Evolutionary conservation across 2,329 filamentous ascomycete genomes (phyloP).

Genomic region (Fusarium mexicanum): DNA sequence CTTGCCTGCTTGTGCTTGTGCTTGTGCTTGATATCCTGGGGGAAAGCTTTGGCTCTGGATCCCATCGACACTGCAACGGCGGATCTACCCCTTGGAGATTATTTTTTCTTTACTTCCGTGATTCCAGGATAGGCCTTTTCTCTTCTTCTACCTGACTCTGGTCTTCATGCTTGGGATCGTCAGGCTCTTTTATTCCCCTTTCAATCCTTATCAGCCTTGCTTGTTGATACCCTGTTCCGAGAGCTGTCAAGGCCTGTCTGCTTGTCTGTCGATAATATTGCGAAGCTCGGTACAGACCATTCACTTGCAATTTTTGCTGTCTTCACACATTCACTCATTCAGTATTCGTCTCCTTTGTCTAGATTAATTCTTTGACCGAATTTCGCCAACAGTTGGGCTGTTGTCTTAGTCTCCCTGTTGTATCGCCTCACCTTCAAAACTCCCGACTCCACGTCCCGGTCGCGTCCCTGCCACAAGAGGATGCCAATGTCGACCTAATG

Average conservation of each 20-base stretch:
- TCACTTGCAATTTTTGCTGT: conserved; percentile 2
- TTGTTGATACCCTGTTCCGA: conserved; percentile 24
- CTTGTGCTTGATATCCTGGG: conserved; percentile 13
- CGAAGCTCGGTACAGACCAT: conserved; percentile 19
- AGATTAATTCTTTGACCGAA: not conserved
- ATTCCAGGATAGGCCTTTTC: conserved; percentile 6
- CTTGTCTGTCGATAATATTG: conserved; percentile 32
- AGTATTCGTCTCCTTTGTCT: conserved; percentile 11
- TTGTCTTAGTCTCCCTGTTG: conserved; percentile 26
- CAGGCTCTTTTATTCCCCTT: conserved; percentile 14
- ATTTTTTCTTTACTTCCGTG: not conserved
- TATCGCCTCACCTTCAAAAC: conserved; percentile 1
- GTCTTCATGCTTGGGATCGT: not conserved
- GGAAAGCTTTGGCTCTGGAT: conserved; percentile 25
- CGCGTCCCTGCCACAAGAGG: conserved; percentile 21
- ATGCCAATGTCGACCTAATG: conserved; percentile 47
- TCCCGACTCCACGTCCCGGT: conserved; percentile 16
- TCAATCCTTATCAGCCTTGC: conserved; percentile 24
- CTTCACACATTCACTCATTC: conserved; percentile 11
- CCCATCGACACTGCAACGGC: conserved; percentile 23
- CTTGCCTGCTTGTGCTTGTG: not conserved
- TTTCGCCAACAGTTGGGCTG: not conserved
- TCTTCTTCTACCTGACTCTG: conserved; percentile 9
- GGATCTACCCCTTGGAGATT: conserved; percentile 23
- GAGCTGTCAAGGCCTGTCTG: conserved; percentile 14